Evolutionary conservation across 495 filamentous ascomycete species (phyloP).

Genomic region (Melanomma pulvis-pyrius): DNA sequence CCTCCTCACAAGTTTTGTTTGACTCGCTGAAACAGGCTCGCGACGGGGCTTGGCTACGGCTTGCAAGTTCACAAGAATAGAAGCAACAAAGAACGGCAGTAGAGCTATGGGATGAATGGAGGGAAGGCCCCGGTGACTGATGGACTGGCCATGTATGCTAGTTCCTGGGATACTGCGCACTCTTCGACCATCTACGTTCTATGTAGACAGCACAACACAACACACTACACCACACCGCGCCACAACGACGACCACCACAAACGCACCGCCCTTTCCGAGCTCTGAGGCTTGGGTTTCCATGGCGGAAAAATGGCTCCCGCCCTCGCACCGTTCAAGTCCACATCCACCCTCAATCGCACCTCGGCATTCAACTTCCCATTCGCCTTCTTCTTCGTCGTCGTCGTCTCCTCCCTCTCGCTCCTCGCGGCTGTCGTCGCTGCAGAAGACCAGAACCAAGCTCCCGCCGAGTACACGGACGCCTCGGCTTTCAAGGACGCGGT

Average conservation of each 20-base stretch:
- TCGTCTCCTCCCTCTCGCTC: background rate
- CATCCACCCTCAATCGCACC: background rate
- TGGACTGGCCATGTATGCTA: too few relatives aligned
- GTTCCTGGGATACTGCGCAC: too few relatives aligned
- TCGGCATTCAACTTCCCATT: background rate
- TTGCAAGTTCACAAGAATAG: background rate
- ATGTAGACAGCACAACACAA: too few relatives aligned
- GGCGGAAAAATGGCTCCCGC: too few relatives aligned
- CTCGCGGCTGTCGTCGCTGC: too few relatives aligned
- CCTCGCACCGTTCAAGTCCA: too few relatives aligned
- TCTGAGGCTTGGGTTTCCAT: too few relatives aligned
- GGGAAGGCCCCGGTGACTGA: too few relatives aligned
- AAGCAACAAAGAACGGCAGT: background rate
- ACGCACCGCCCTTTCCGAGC: too few relatives aligned
- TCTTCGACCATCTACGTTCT: too few relatives aligned
- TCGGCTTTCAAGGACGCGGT: conserved; percentile 58
- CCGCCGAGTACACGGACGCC: conserved; percentile 54
- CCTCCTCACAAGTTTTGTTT: background rate
- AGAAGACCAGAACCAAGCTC: background rate
- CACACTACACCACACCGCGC: too few relatives aligned
- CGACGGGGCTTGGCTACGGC: background rate
- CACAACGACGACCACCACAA: too few relatives aligned
- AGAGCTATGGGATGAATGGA: background rate
- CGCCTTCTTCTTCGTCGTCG: background rate
- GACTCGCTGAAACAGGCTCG: background rate